These are phyloP conservation scores for Gentiana dahurica DNA, from an alignment of 257 asterid species.

Conservation along the genomic window DNA sequence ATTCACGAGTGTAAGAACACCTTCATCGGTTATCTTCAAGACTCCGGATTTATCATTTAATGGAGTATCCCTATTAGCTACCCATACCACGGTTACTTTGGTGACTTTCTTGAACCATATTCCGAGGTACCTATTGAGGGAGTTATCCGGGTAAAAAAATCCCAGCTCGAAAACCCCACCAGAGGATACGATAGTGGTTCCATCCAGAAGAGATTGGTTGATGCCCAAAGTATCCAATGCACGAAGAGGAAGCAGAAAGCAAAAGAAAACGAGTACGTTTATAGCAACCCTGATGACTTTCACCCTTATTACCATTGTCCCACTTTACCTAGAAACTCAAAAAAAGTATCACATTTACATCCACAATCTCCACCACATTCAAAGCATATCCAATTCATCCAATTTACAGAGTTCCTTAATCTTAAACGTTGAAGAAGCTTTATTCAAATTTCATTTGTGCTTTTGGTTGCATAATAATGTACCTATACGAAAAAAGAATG, in stretches of 20 bases:
- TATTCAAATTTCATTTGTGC: too few relatives aligned
- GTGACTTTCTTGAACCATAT: constrained; percentile 20
- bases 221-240: constrained; percentile 14
- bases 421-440: too few relatives aligned
- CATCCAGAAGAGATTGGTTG: constrained; percentile 14
- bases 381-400: too few relatives aligned
- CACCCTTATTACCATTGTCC: too few relatives aligned
- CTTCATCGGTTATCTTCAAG: constrained; percentile 2
- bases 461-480: too few relatives aligned
- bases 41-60: constrained; percentile 5
- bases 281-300: too few relatives aligned
- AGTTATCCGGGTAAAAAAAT: constrained; percentile 16
- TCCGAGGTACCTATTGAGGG: constrained; percentile 20
- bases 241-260: not conserved
- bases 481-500: too few relatives aligned
- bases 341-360: too few relatives aligned
- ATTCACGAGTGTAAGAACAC: constrained; percentile 7
- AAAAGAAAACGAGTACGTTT: not conserved
- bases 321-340: too few relatives aligned
- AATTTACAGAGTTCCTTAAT: too few relatives aligned
- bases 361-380: too few relatives aligned
- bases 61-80: constrained; percentile 19
- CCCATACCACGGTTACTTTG: constrained; percentile 8
- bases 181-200: constrained; percentile 24
- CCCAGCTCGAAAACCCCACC: constrained; percentile 24